Percentiles rank a stretch among this genome's conserved stretches.
phyloP scores from a whole-genome alignment of 2,329 filamentous ascomycete genomes.

The Aspergillus sp. region DNA sequence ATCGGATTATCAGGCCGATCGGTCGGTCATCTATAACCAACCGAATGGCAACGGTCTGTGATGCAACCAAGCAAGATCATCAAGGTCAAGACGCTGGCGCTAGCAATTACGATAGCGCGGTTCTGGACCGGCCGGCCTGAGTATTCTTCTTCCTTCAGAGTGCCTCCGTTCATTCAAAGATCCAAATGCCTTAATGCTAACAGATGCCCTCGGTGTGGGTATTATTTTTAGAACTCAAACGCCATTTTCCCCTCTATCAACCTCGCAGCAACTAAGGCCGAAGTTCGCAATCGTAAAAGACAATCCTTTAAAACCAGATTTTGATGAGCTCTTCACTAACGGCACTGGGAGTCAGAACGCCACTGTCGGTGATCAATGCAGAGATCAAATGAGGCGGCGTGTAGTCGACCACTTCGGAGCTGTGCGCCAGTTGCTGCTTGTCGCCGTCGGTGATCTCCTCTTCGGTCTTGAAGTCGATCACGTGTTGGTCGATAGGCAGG shows the following conservation, averaged over 20 bases:
- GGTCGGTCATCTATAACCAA: neutral
- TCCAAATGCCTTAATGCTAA: neutral
- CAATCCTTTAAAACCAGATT: constrained; percentile 38
- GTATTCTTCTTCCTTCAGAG: neutral
- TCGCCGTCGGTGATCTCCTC: constrained; percentile 47
- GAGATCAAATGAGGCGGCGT: constrained; percentile 62
- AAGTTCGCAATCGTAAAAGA: neutral
- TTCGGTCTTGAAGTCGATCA: constrained; percentile 70
- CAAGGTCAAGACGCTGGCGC: neutral
- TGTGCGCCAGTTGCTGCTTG: constrained; percentile 41
- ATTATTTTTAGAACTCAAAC: neutral
- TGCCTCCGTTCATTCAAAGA: neutral
- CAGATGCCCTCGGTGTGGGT: neutral
- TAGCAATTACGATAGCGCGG: neutral
- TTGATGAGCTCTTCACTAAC: constrained; percentile 68
- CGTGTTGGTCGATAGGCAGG: constrained; percentile 73
- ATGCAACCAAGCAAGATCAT: neutral
- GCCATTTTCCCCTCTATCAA: neutral
- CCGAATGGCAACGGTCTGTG: neutral
- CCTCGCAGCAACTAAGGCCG: neutral
- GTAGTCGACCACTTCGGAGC: constrained; percentile 46
- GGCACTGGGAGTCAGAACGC: constrained; percentile 62
- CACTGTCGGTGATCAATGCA: constrained; percentile 64
- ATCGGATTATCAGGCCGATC: neutral
- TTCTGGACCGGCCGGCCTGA: neutral